phyloP scores from a whole-genome alignment of 495 filamentous ascomycete species.

The Penicillium lividum region DNA sequence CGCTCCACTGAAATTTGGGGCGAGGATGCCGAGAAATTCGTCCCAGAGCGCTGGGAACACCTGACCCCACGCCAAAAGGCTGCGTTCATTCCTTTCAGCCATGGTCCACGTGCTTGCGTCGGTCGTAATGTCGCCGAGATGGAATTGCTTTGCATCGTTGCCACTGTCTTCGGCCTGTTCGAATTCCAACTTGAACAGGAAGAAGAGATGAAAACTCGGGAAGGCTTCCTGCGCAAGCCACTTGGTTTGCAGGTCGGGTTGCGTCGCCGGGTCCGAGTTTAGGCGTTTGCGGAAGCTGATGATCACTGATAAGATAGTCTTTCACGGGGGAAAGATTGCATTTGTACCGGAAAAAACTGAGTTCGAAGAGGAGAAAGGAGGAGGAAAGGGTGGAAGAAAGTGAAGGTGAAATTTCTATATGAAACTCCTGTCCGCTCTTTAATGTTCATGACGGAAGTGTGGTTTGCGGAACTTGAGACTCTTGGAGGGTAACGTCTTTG shows the following conservation, averaged over 20 bases:
- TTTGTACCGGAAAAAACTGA: background rate
- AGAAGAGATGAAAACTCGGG: slow-evolving; percentile 69
- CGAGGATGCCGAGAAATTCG: slow-evolving; percentile 69
- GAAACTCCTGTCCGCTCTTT: background rate
- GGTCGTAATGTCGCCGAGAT: slow-evolving; percentile 90
- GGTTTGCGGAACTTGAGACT: background rate
- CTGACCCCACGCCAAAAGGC: slow-evolving; percentile 67
- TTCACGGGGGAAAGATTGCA: background rate
- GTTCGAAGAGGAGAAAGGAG: background rate
- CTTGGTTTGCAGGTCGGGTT: slow-evolving; percentile 72
- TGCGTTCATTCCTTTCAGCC: slow-evolving; percentile 81
- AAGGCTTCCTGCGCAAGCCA: slow-evolving; percentile 91
- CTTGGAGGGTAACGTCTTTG: background rate
- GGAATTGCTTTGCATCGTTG: slow-evolving; percentile 81
- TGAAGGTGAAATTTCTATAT: background rate
- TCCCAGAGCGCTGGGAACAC: slow-evolving; percentile 75
- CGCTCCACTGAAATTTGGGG: slow-evolving; percentile 84
- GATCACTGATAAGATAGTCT: background rate
- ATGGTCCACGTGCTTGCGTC: slow-evolving; percentile 81
- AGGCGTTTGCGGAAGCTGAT: background rate
- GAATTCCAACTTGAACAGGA: slow-evolving; percentile 71
- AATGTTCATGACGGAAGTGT: background rate
- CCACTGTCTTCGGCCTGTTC: slow-evolving; percentile 73
- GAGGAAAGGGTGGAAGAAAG: background rate
- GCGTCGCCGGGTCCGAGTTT: slow-evolving; percentile 41